Conservation (phyloP, 2,329 filamentous ascomycete species). For the Calonectria ilicicola region DNA sequence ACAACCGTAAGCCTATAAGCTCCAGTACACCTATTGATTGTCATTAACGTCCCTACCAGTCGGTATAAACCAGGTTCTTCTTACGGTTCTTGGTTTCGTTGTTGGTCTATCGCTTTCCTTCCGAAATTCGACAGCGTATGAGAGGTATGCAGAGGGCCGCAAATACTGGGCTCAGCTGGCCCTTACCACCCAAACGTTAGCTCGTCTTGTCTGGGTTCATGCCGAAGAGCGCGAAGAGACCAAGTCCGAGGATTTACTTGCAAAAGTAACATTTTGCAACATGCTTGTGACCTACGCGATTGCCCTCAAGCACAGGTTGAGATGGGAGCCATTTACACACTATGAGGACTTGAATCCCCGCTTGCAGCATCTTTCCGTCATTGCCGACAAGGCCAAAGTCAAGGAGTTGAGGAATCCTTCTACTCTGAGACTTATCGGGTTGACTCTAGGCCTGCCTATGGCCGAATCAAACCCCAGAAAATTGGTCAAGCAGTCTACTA, state of each 20-base stretch:
- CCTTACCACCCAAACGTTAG: slow-evolving; percentile 73
- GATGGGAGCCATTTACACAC: slow-evolving; percentile 82
- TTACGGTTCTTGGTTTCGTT: slow-evolving; percentile 83
- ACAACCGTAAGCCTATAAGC: slow-evolving; percentile 38
- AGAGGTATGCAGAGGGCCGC: slow-evolving; percentile 74
- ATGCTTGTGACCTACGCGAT: slow-evolving; percentile 80
- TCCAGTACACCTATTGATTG: too few species aligned
- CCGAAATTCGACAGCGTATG: slow-evolving; percentile 80
- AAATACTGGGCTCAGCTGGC: slow-evolving; percentile 71
- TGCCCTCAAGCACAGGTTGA: slow-evolving; percentile 83
- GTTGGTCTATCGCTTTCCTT: slow-evolving; percentile 81
- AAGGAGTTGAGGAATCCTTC: slow-evolving; percentile 50
- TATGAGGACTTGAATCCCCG: slow-evolving; percentile 80
- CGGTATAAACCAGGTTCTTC: slow-evolving; percentile 56
- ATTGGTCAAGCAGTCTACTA: slow-evolving; percentile 76
- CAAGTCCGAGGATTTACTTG: slow-evolving; percentile 75
- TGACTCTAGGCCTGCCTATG: slow-evolving; percentile 80
- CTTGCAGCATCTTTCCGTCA: slow-evolving; percentile 78
- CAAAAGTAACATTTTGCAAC: slow-evolving; percentile 80
- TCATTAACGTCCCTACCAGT: neutral
- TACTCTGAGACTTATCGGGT: slow-evolving; percentile 72
- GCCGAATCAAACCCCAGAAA: slow-evolving; percentile 82
- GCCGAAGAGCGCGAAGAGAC: slow-evolving; percentile 63
- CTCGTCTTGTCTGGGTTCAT: slow-evolving; percentile 86
- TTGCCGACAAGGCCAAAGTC: slow-evolving; percentile 60